A percentile compares a stretch with the other conserved stretches of the same genome.
phyloP scores from a whole-genome alignment of 2,329 filamentous ascomycete species.

The Xylariaceae sp. region DNA sequence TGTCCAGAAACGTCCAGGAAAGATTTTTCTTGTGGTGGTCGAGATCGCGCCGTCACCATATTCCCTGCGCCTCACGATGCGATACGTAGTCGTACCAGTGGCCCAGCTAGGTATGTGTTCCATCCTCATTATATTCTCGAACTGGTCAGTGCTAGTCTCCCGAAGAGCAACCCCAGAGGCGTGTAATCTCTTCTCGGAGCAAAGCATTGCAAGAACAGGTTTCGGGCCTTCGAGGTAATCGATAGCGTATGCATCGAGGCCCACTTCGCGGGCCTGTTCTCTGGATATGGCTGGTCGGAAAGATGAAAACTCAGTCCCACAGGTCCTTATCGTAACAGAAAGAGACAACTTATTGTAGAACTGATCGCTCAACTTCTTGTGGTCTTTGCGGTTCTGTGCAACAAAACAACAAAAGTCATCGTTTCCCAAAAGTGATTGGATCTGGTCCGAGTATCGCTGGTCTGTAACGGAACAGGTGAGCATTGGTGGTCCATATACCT shows the following conservation, averaged over 20 bases:
- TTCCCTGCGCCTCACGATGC: constrained; percentile 71
- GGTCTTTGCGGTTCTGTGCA: constrained; percentile 74
- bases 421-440: constrained; percentile 54
- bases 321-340: constrained; percentile 72
- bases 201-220: constrained; percentile 86
- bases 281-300: constrained; percentile 58
- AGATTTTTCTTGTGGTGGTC: constrained; percentile 65
- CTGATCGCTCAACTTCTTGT: constrained; percentile 68
- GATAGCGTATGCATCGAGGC: constrained; percentile 78
- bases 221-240: constrained; percentile 81
- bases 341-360: constrained; percentile 67
- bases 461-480: constrained; percentile 80
- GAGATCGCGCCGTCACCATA: constrained; percentile 77
- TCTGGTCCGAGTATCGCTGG: constrained; percentile 60
- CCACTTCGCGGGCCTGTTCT: constrained; percentile 59
- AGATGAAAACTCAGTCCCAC: constrained; percentile 53
- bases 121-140: constrained; percentile 62
- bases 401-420: constrained; percentile 71
- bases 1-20: constrained; percentile 70
- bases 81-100: constrained; percentile 65
- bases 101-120: constrained; percentile 69
- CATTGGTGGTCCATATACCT: constrained; percentile 80
- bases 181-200: constrained; percentile 71
- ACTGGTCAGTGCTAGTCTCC: constrained; percentile 69
- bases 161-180: constrained; percentile 64